Evolutionary conservation across 1,284 basidiomycete genomes (phyloP).

Genomic region (Mycena citricolor): DNA sequence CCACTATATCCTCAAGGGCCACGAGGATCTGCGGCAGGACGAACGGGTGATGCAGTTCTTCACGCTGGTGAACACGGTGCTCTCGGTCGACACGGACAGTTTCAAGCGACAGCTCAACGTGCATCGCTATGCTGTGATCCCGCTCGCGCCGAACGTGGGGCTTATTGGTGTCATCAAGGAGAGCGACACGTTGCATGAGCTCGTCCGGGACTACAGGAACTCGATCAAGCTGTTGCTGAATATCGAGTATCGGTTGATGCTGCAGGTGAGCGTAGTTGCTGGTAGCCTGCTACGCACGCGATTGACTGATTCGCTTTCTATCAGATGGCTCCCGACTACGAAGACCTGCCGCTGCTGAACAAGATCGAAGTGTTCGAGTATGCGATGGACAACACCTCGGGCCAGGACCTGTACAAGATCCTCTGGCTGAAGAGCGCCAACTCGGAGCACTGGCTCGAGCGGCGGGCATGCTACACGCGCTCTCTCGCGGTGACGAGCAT

Average conservation of each 20-base stretch:
- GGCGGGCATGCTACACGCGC: slow-evolving; percentile 94
- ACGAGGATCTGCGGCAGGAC: slow-evolving; percentile 98
- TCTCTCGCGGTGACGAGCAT: slow-evolving; percentile 95
- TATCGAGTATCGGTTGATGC: slow-evolving; percentile 97
- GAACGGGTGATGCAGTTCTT: slow-evolving; percentile 99
- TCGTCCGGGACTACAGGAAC: slow-evolving; percentile 94
- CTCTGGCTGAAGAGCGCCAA: slow-evolving; percentile 95
- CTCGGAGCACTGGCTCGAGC: slow-evolving; percentile 98
- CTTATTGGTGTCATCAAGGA: slow-evolving; percentile 95
- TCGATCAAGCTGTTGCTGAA: slow-evolving; percentile 95
- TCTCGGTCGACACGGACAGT: slow-evolving; percentile 91
- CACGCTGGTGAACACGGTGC: slow-evolving; percentile 93
- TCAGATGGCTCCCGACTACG: slow-evolving; percentile 99
- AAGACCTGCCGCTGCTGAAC: slow-evolving; percentile 90
- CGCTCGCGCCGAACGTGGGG: slow-evolving; percentile 95
- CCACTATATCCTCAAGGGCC: slow-evolving; percentile 91
- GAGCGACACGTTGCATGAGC: slow-evolving; percentile 94
- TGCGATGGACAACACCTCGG: slow-evolving; percentile 97
- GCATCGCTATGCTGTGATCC: slow-evolving; percentile 91
- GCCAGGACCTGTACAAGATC: slow-evolving; percentile 96
- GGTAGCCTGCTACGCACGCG: no score
- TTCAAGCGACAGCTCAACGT: slow-evolving; percentile 97
- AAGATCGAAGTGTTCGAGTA: slow-evolving; percentile 99
- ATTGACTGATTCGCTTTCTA: not conserved
- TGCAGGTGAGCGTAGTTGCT: slow-evolving; percentile 61